phyloP scores from a whole-genome alignment of 2,329 filamentous ascomycete species.

The Colletotrichum shisoi region DNA sequence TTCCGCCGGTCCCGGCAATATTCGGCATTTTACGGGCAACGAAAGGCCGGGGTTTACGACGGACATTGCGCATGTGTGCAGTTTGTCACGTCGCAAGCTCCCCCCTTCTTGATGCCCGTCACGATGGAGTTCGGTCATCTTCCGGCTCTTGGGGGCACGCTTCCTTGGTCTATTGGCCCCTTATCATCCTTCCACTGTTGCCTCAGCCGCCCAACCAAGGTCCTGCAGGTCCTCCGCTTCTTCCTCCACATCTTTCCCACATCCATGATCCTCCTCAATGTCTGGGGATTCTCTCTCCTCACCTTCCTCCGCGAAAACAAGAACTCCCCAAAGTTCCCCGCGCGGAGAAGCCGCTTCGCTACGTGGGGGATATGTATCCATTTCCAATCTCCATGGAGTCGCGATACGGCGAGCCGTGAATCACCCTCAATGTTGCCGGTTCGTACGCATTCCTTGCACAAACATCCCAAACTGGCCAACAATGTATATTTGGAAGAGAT shows the following conservation, averaged over 20 bases:
- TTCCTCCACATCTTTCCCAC: not conserved
- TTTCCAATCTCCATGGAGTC: not conserved
- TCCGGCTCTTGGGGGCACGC: not conserved
- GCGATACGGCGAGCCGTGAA: not conserved
- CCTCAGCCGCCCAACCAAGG: not conserved
- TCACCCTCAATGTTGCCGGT: conserved; percentile 1
- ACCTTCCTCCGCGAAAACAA: not conserved
- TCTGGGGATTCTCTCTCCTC: conserved; percentile 7
- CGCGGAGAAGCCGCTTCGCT: conserved; percentile 14
- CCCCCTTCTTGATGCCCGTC: not conserved
- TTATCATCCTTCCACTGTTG: not conserved
- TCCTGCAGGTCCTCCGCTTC: not conserved
- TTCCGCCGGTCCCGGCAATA: not conserved
- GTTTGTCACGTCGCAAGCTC: no score
- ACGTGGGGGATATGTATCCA: conserved; percentile 1
- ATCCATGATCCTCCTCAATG: not conserved
- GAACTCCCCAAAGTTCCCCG: conserved; percentile 26
- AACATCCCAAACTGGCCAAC: not conserved
- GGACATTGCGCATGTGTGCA: not conserved
- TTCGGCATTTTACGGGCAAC: not conserved
- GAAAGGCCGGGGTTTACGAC: not conserved
- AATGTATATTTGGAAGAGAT: no score
- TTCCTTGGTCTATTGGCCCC: not conserved
- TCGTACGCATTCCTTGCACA: not conserved
- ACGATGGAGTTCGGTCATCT: conserved; percentile 5